Conservation (phyloP, 1,284 basidiomycete species). For the Malassezia globosa region DNA sequence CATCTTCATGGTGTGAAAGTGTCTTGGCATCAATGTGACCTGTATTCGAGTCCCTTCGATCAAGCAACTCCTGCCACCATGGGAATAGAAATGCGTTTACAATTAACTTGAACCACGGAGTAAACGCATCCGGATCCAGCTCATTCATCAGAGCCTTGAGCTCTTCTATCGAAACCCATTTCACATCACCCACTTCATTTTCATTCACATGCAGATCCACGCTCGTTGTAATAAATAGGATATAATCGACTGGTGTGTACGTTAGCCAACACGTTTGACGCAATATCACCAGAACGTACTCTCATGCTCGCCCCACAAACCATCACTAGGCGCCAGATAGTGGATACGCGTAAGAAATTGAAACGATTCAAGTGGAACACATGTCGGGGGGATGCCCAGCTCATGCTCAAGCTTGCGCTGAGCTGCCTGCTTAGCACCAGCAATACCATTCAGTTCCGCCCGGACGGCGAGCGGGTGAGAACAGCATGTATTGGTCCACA, state of each 20-base stretch:
- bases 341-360: slow-evolving; percentile 94
- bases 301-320: slow-evolving; percentile 97
- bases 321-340: slow-evolving; percentile 86
- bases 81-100: slow-evolving; percentile 91
- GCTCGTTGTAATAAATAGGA: slow-evolving; percentile 81
- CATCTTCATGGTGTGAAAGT: slow-evolving; percentile 28
- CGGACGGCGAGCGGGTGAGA: slow-evolving; percentile 70
- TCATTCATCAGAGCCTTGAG: slow-evolving; percentile 81
- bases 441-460: slow-evolving; percentile 62
- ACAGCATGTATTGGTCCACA: slow-evolving; percentile 99
- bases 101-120: slow-evolving; percentile 99
- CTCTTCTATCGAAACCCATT: slow-evolving; percentile 83
- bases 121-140: slow-evolving; percentile 63
- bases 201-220: slow-evolving; percentile 71
- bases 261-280: too few species aligned
- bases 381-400: slow-evolving; percentile 68
- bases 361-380: slow-evolving; percentile 71
- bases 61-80: slow-evolving; percentile 88
- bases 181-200: slow-evolving; percentile 84
- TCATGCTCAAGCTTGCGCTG: slow-evolving; percentile 93
- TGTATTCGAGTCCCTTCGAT: slow-evolving; percentile 46
- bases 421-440: slow-evolving; percentile 71
- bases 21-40: slow-evolving; percentile 28
- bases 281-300: slow-evolving; percentile 54
- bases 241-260: slow-evolving; percentile 77